A percentile compares a stretch with the other conserved stretches of the same genome.
Conservation (phyloP, 768 basidiomycete species). For the Serendipita sp. region DNA sequence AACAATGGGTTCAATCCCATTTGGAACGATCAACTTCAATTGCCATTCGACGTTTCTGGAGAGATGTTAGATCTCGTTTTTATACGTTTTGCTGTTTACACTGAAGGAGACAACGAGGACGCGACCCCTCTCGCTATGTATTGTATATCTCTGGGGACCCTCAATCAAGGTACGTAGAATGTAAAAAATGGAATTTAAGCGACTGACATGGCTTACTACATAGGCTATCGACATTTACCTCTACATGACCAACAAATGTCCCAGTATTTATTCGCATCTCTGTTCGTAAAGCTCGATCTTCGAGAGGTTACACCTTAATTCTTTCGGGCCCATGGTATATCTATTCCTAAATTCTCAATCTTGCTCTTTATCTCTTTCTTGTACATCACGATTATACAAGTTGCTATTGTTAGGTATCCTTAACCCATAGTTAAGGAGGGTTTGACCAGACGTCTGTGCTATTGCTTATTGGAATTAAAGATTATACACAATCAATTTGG, state of each 20-base stretch:
- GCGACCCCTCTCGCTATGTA: slow-evolving; percentile 55
- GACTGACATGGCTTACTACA: background rate
- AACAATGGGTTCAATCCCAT: slow-evolving; percentile 89
- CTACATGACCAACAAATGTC: slow-evolving; percentile 75
- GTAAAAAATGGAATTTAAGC: slow-evolving; percentile 18
- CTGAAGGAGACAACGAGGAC: slow-evolving; percentile 38
- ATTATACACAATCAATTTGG: too few species aligned
- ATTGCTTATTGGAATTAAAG: too few species aligned
- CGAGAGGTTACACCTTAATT: slow-evolving; percentile 15
- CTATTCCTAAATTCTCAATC: too few species aligned
- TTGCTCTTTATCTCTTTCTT: too few species aligned
- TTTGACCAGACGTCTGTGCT: too few species aligned
- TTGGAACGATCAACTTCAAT: slow-evolving; percentile 53
- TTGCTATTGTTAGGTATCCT: too few species aligned
- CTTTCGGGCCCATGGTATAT: too few species aligned
- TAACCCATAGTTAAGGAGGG: too few species aligned
- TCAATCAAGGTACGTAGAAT: slow-evolving; percentile 46
- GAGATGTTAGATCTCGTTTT: slow-evolving; percentile 74
- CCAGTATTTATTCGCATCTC: slow-evolving; percentile 83
- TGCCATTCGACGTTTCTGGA: slow-evolving; percentile 64
- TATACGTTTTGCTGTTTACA: slow-evolving; percentile 57
- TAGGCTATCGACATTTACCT: slow-evolving; percentile 82
- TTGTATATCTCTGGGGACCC: slow-evolving; percentile 51
- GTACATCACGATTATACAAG: too few species aligned
- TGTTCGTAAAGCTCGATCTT: slow-evolving; percentile 59